Evolutionary conservation across 768 basidiomycete species (phyloP).

Genomic region (Zangia roseola): DNA sequence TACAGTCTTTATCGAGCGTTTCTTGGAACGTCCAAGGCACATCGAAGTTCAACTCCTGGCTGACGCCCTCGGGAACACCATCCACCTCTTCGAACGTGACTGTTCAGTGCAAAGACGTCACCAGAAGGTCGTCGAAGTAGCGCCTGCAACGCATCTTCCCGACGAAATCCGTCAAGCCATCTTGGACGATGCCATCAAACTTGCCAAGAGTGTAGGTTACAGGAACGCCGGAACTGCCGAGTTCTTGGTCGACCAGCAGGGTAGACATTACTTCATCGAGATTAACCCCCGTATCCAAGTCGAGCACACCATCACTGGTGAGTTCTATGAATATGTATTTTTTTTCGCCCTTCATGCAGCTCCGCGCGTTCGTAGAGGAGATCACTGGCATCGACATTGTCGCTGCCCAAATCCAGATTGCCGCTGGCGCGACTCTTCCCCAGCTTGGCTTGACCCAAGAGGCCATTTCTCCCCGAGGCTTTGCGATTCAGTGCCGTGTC

Average conservation of each 20-base stretch:
- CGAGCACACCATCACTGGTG: slow-evolving; percentile 97
- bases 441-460: slow-evolving; percentile 96
- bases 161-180: slow-evolving; percentile 91
- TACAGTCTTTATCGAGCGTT: slow-evolving; percentile 98
- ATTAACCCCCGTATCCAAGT: slow-evolving; percentile 99
- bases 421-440: slow-evolving; percentile 94
- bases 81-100: slow-evolving; percentile 98
- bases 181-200: slow-evolving; percentile 86
- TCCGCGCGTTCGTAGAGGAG: slow-evolving; percentile 65
- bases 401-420: slow-evolving; percentile 98
- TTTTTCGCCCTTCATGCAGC: background rate
- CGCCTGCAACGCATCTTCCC: slow-evolving; percentile 90
- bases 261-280: slow-evolving; percentile 98
- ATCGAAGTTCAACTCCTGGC: slow-evolving; percentile 97
- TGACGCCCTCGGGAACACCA: slow-evolving; percentile 88
- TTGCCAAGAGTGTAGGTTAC: slow-evolving; percentile 92
- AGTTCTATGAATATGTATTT: slow-evolving; percentile 1
- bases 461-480: slow-evolving; percentile 92
- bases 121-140: slow-evolving; percentile 99
- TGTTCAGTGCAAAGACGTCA: slow-evolving; percentile 98
- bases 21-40: slow-evolving; percentile 93
- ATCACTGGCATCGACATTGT: slow-evolving; percentile 99
- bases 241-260: slow-evolving; percentile 96
- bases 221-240: slow-evolving; percentile 98
- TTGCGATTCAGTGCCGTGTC: slow-evolving; percentile 97